Evolutionary conservation across 371 early-diverging fungal species (phyloP), one percentile per base, ranked within the genome.

Genomic region (Actinomucor elegans): DNA sequence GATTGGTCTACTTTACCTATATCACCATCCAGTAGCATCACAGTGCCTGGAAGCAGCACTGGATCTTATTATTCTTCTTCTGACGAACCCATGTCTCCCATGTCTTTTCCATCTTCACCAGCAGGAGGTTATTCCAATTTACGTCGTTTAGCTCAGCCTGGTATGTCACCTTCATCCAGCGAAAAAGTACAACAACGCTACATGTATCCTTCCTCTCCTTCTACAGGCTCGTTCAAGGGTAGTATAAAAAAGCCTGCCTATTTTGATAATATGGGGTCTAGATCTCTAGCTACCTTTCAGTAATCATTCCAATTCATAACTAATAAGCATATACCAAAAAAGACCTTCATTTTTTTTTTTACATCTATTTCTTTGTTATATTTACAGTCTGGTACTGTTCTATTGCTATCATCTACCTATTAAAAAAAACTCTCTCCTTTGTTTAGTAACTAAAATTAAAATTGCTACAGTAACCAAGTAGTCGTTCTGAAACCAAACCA

Each of bases 1-100:
- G 60, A 38, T 72, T 73, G 48, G 61, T 61, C 23, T 67, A 41
- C 11, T 67, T 66, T 62, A 76, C 64, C n/a, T 70, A 72, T 82
- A 80, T 81, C 64, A 69, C 69, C 21, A 79, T 72, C 85, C 76
- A 84, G 5, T 75, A 74, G 28, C 77, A 35, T 59, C 73, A 77
- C 56, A 80, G 83, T 3, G 80, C 48, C 17, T 79, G 69, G 34
- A 64, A 59, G 40, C 73, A 80, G n/a, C 75, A 55, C 10, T 75
- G 80, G 28, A 74, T 42, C n/a, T 53, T 65, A 42, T 79, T 78
- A 48, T 77, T 80, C 24, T 75, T 81, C 78, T 21, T 81, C 80
- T 28, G 72, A 71, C 33, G 75, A 69, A 35, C 60, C 62, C 18
- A 52, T 48, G 6, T 73, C 77, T 27, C 67, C 75, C 5, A 69